Conservation (phyloP, 768 basidiomycete species). For the Leccinum uliginosum region DNA sequence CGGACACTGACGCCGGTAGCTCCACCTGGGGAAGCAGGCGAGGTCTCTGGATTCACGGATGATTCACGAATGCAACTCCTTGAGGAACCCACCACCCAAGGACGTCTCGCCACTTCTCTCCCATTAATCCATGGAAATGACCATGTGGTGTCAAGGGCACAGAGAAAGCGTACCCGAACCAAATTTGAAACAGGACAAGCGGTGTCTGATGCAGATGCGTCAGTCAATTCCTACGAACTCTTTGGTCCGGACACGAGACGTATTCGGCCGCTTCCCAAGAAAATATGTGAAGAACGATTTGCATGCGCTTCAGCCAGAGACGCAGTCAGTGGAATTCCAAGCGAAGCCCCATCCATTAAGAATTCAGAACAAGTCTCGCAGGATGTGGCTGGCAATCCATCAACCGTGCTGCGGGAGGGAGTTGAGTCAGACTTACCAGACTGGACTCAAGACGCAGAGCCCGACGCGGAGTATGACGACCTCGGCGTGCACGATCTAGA, state of each 20-base stretch:
- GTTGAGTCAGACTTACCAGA: slow-evolving; percentile 9
- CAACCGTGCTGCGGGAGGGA: slow-evolving; percentile 6
- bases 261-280: slow-evolving; percentile 23
- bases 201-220: background rate
- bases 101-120: background rate
- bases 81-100: background rate
- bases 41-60: background rate
- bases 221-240: slow-evolving; percentile 1
- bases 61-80: background rate
- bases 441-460: slow-evolving; percentile 25
- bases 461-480: slow-evolving; percentile 13
- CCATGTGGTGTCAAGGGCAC: background rate
- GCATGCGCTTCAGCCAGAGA: background rate
- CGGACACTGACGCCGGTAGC: slow-evolving; percentile 6
- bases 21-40: background rate
- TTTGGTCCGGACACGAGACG: slow-evolving; percentile 17
- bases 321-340: background rate
- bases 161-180: slow-evolving; percentile 17
- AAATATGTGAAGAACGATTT: slow-evolving; percentile 1
- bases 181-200: slow-evolving; percentile 15
- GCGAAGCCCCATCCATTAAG: slow-evolving; percentile 7
- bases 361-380: slow-evolving; percentile 16
- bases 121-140: background rate
- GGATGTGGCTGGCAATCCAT: slow-evolving; percentile 17
- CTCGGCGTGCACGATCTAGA: slow-evolving; percentile 5